Evolutionary conservation across 495 filamentous ascomycete species (phyloP).

Genomic region (Lineolata rhizophorae): DNA sequence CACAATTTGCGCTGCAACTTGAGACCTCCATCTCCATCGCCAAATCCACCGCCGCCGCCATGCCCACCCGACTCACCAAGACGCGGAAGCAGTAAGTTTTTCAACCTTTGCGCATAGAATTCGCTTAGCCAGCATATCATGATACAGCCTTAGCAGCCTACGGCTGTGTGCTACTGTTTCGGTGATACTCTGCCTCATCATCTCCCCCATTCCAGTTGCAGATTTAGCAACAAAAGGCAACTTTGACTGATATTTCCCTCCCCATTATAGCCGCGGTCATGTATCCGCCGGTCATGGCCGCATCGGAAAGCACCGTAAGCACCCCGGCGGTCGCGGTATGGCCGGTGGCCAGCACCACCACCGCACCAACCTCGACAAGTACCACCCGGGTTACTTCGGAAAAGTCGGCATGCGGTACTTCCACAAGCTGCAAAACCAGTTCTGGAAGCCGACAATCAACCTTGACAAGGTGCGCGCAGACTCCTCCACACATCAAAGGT

Average conservation of each 20-base stretch:
- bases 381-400: slow-evolving; percentile 92
- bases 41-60: too few species aligned
- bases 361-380: slow-evolving; percentile 57
- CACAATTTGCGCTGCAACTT: too few species aligned
- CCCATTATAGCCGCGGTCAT: slow-evolving; percentile 54
- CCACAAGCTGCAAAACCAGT: slow-evolving; percentile 72
- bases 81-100: slow-evolving; percentile 74
- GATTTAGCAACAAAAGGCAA: slow-evolving; percentile 3
- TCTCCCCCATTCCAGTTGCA: slow-evolving; percentile 6
- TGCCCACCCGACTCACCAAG: slow-evolving; percentile 68
- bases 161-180: slow-evolving; percentile 4
- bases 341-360: slow-evolving; percentile 95
- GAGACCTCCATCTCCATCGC: too few species aligned
- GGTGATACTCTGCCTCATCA: not conserved
- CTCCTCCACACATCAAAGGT: not conserved
- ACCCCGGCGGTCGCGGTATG: slow-evolving; percentile 85
- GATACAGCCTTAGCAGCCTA: too few species aligned
- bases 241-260: slow-evolving; percentile 11
- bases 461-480: slow-evolving; percentile 47
- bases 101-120: too few species aligned
- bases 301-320: slow-evolving; percentile 84
- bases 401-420: slow-evolving; percentile 96
- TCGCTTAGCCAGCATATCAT: too few species aligned
- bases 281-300: slow-evolving; percentile 87
- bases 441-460: slow-evolving; percentile 87